A percentile compares a stretch with the other conserved stretches of the same genome.
These are phyloP conservation scores for Fraxinus platypoda DNA, from an alignment of 305 asterid species.

Conservation along the genomic window DNA sequence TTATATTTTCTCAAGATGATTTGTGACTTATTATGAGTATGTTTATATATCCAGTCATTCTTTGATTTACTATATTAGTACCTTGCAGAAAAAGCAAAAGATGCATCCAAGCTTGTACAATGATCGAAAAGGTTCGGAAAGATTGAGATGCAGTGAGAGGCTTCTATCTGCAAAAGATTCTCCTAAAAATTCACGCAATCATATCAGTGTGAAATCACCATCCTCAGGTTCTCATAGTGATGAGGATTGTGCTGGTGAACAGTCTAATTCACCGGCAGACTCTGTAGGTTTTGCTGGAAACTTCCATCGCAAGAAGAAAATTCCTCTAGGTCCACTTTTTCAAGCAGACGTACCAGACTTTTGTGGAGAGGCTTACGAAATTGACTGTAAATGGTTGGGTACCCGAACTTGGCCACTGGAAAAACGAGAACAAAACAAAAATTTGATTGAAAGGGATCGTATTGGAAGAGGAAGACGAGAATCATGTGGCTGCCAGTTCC, in stretches of 20 bases:
- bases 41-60: neutral
- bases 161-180: constrained; percentile 37
- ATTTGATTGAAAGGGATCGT: constrained; percentile 60
- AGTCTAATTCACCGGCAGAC: constrained; percentile 34
- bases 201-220: constrained; percentile 19
- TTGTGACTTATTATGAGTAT: neutral
- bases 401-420: constrained; percentile 61
- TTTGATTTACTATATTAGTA: constrained; percentile 22
- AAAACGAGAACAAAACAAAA: constrained; percentile 30
- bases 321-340: constrained; percentile 40
- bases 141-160: constrained; percentile 50
- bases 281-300: constrained; percentile 19
- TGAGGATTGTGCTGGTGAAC: constrained; percentile 15
- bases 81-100: constrained; percentile 64
- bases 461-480: constrained; percentile 70
- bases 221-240: constrained; percentile 34
- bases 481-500: constrained; percentile 57
- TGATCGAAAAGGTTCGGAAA: constrained; percentile 35
- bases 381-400: constrained; percentile 65
- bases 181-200: constrained; percentile 24
- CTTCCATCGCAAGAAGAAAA: constrained; percentile 25
- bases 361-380: constrained; percentile 29
- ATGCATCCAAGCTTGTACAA: constrained; percentile 78
- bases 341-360: constrained; percentile 63
- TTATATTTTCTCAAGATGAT: neutral